These are phyloP conservation scores for Pleurotus ostreatus DNA, from an alignment of 768 basidiomycete species.

Conservation along the genomic window DNA sequence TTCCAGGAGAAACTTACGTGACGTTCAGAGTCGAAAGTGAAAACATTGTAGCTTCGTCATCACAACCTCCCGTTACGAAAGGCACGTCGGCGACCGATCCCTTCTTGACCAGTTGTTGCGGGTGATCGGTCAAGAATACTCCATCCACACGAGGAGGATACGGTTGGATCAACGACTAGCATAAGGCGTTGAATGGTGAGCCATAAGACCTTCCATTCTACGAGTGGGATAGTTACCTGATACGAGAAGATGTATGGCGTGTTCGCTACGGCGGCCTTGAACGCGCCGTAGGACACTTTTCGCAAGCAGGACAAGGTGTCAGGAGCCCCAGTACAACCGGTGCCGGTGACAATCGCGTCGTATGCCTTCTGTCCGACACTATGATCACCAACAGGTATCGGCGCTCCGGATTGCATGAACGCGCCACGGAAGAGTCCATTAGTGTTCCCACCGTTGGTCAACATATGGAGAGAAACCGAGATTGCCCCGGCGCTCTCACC, in stretches of 20 bases:
- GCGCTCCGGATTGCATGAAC: conserved; percentile 48
- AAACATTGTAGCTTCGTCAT: conserved; percentile 40
- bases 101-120: conserved; percentile 35
- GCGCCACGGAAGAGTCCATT: conserved; percentile 44
- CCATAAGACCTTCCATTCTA: not conserved
- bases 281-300: conserved; percentile 26
- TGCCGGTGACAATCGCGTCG: conserved; percentile 33
- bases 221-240: conserved; percentile 23
- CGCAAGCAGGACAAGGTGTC: conserved; percentile 41
- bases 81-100: conserved; percentile 46
- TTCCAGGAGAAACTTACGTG: conserved; percentile 21
- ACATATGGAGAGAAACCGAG: conserved; percentile 47
- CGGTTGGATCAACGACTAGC: conserved; percentile 38
- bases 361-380: conserved; percentile 40
- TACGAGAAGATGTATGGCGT: conserved; percentile 35
- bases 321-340: conserved; percentile 24
- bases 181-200: too few relatives aligned
- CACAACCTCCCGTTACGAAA: conserved; percentile 38
- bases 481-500: conserved; percentile 49
- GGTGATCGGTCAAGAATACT: conserved; percentile 39
- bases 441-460: conserved; percentile 39
- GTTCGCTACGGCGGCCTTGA: conserved; percentile 35
- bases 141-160: conserved; percentile 52
- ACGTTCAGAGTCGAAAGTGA: conserved; percentile 21
- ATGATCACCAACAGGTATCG: conserved; percentile 38